A percentile compares a stretch with the other conserved stretches of the same genome.
phyloP scores from a whole-genome alignment of 116 monocot genomes.

The Zostera marina region DNA sequence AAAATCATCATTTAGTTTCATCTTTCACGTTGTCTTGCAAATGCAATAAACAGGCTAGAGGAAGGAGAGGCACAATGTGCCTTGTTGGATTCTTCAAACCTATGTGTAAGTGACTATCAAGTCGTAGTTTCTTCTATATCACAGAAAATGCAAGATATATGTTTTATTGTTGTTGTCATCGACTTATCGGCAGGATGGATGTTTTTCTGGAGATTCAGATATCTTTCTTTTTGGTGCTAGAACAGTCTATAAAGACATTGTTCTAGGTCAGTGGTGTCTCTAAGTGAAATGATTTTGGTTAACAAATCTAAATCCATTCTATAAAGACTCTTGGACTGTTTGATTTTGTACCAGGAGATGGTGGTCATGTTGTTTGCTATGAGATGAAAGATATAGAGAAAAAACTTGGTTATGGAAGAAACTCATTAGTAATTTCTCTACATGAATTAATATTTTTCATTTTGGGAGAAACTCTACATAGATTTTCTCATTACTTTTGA shows the following conservation, averaged over 20 bases:
- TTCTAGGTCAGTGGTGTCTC: conserved; percentile 32
- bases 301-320: not conserved
- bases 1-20: too few species aligned
- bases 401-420: conserved; percentile 82
- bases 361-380: conserved; percentile 75
- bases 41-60: conserved; percentile 42
- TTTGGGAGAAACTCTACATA: too few species aligned
- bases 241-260: conserved; percentile 76
- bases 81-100: conserved; percentile 38
- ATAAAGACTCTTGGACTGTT: not conserved
- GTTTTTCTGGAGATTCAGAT: conserved; percentile 87
- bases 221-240: conserved; percentile 89
- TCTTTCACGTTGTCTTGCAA: not conserved
- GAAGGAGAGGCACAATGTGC: conserved; percentile 97
- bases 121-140: not conserved
- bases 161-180: not conserved
- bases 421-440: conserved; percentile 46
- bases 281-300: not conserved
- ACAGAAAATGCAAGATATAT: not conserved
- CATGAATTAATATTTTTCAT: not conserved
- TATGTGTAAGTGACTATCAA: conserved; percentile 61
- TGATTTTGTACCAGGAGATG: conserved; percentile 31
- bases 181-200: conserved; percentile 63
- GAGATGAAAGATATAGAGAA: conserved; percentile 79
- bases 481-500: not conserved